These are phyloP conservation scores for Penicillium sp. DNA, from an alignment of 2,329 filamentous ascomycete species.

Conservation along the genomic window DNA sequence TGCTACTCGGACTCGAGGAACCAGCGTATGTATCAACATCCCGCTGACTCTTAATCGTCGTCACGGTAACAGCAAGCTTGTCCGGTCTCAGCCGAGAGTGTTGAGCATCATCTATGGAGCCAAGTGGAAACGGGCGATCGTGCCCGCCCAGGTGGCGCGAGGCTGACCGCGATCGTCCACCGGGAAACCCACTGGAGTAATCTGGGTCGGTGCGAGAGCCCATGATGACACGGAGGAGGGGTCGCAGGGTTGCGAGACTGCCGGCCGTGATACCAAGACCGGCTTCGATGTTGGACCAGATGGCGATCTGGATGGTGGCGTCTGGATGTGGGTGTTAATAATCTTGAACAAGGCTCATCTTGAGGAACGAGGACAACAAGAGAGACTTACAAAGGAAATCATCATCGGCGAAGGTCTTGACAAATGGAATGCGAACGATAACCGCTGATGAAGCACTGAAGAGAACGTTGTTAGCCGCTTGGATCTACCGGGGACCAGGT, in stretches of 20 bases:
- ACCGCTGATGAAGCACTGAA: slow-evolving; percentile 46
- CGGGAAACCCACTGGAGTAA: slow-evolving; percentile 24
- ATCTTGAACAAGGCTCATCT: not conserved
- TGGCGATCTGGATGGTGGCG: slow-evolving; percentile 47
- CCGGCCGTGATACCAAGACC: slow-evolving; percentile 47
- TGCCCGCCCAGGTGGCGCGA: slow-evolving; percentile 21
- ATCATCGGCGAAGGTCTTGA: slow-evolving; percentile 37
- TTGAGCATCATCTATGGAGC: slow-evolving; percentile 24
- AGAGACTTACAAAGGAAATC: slow-evolving; percentile 36
- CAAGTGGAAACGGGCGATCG: slow-evolving; percentile 25
- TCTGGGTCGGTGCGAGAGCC: slow-evolving; percentile 21
- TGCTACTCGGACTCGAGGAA: slow-evolving; percentile 24
- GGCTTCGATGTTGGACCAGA: slow-evolving; percentile 40
- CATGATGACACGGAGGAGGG: slow-evolving; percentile 43
- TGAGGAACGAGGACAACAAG: too few relatives aligned
- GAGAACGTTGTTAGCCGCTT: not conserved
- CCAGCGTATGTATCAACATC: slow-evolving; percentile 21
- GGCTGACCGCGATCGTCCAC: slow-evolving; percentile 7
- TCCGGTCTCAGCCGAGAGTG: slow-evolving; percentile 29
- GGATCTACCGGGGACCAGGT: slow-evolving; percentile 17
- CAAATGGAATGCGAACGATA: slow-evolving; percentile 48
- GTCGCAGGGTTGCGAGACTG: slow-evolving; percentile 51
- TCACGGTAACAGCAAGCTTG: slow-evolving; percentile 32
- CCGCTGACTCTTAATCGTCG: slow-evolving; percentile 30
- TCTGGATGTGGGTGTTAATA: slow-evolving; percentile 19